Conservation (phyloP, 1,284 basidiomycete genomes). For the Nidula niveotomentosa region DNA sequence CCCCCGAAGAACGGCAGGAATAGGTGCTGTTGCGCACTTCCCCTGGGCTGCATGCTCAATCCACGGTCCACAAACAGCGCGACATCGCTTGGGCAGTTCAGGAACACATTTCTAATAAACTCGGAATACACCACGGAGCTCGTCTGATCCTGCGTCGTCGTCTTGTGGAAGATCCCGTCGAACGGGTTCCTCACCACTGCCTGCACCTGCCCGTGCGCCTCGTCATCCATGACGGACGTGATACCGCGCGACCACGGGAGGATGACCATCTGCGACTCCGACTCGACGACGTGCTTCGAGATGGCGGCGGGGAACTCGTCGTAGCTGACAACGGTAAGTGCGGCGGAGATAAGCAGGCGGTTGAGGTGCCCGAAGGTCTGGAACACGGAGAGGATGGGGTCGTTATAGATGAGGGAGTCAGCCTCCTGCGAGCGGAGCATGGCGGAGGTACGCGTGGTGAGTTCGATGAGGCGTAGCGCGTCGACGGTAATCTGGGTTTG, state of each 20-base stretch:
- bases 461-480: constrained; percentile 85
- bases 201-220: constrained; percentile 11
- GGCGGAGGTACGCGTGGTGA: constrained; percentile 85
- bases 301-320: constrained; percentile 75
- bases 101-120: constrained; percentile 81
- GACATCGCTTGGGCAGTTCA: constrained; percentile 64
- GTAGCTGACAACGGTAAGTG: constrained; percentile 64
- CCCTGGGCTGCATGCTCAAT: constrained; percentile 19
- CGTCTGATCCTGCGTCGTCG: constrained; percentile 41
- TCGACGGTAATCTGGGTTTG: constrained; percentile 48
- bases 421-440: constrained; percentile 81
- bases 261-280: constrained; percentile 73
- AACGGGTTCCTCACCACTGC: constrained; percentile 47
- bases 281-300: constrained; percentile 59
- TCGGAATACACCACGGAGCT: constrained; percentile 67
- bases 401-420: constrained; percentile 69
- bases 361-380: constrained; percentile 80
- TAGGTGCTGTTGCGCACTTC: constrained; percentile 52
- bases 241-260: constrained; percentile 70
- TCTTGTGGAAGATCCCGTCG: constrained; percentile 56
- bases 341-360: constrained; percentile 63
- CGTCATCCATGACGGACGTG: constrained; percentile 23
- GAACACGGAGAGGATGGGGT: constrained; percentile 82
- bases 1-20: constrained; percentile 93
- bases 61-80: constrained; percentile 82